Evolutionary conservation across 768 basidiomycete genomes (phyloP).

Genomic region (Cubamyces sp.): DNA sequence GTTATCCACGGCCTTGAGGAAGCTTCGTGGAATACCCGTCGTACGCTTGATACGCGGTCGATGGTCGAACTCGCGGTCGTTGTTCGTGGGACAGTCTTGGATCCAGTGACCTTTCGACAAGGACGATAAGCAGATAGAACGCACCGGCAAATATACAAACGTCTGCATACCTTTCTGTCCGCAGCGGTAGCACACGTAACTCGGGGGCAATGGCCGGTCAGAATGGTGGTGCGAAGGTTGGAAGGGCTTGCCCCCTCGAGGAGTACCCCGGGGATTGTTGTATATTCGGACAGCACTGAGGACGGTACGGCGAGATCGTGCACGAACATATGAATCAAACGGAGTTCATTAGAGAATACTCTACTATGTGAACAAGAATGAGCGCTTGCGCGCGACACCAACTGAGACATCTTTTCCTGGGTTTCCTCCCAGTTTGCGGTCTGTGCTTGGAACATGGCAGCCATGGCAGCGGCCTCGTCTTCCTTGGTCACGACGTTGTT

Average conservation of each 20-base stretch:
- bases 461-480: constrained; percentile 94
- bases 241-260: constrained; percentile 58
- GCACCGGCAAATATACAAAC: no score
- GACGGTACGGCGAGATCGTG: constrained; percentile 30
- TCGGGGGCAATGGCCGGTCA: constrained; percentile 85
- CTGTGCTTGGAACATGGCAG: constrained; percentile 97
- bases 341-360: constrained; percentile 71
- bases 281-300: constrained; percentile 71
- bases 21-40: constrained; percentile 97
- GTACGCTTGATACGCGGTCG: constrained; percentile 95
- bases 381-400: constrained; percentile 67
- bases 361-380: constrained; percentile 70
- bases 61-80: constrained; percentile 93
- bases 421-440: constrained; percentile 97
- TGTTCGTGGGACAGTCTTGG: constrained; percentile 97
- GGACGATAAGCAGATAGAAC: no score
- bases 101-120: constrained; percentile 90
- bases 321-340: constrained; percentile 42
- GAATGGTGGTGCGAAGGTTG: constrained; percentile 56
- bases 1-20: constrained; percentile 94
- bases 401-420: constrained; percentile 99
- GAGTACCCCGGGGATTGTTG: constrained; percentile 68
- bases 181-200: constrained; percentile 98
- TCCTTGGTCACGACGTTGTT: constrained; percentile 47
- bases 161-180: constrained; percentile 83